phyloP scores from a whole-genome alignment of 352 stramenopile species.

The Globisporangium polare region DNA sequence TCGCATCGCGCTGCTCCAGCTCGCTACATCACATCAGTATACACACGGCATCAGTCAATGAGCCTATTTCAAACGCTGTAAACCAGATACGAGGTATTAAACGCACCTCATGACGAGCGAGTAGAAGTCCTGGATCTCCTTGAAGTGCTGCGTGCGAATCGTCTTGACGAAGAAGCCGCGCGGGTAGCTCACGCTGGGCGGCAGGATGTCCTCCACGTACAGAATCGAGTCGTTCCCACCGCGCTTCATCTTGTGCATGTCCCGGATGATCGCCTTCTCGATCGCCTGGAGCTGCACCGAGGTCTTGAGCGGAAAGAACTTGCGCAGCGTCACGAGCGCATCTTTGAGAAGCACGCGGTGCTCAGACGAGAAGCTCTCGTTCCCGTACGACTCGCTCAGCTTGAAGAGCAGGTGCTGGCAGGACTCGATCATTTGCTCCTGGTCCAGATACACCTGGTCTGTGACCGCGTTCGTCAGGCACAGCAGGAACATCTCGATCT shows the following conservation, averaged over 20 bases:
- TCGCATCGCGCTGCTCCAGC: conserved; percentile 43
- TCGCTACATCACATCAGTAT: conserved; percentile 27
- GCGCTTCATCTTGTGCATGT: conserved; percentile 79
- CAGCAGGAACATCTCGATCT: conserved; percentile 76
- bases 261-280: conserved; percentile 69
- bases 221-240: conserved; percentile 65
- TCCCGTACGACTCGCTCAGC: conserved; percentile 47
- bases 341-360: conserved; percentile 66
- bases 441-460: conserved; percentile 65
- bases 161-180: conserved; percentile 76
- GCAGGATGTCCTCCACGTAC: conserved; percentile 72
- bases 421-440: conserved; percentile 58
- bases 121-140: conserved; percentile 83
- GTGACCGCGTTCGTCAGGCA: conserved; percentile 66
- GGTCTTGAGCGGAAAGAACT: conserved; percentile 79
- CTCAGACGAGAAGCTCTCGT: conserved; percentile 53
- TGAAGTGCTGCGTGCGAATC: conserved; percentile 77
- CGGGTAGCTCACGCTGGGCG: conserved; percentile 37
- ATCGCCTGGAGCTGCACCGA: conserved; percentile 66
- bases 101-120: conserved; percentile 39
- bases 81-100: no score
- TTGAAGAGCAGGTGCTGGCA: conserved; percentile 45
- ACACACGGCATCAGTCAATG: conserved; percentile 5
- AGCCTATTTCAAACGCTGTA: no score
- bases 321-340: conserved; percentile 60